Evolutionary conservation across 441 rosid species (phyloP), one percentile per base, ranked within the genome.

Genomic region (Arabidopsis lyrata): DNA sequence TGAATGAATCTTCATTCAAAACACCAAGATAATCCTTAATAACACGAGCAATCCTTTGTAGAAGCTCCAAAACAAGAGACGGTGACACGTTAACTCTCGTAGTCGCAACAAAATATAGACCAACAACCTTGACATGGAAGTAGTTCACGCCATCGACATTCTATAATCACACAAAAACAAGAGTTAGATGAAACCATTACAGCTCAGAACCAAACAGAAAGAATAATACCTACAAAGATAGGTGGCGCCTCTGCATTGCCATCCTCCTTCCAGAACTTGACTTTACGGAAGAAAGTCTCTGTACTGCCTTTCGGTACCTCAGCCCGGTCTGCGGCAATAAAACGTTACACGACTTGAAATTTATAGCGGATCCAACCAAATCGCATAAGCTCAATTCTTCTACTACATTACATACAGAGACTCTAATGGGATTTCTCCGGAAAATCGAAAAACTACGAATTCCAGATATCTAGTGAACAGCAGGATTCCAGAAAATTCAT

Each of bases 201-300:
- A 63, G 54, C 31, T 16, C 50, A 53, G 35, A 61, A 53, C 58
- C 52, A 53, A 69, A 45, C 53, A 68, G 16, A 60, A 44, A 32
- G 41, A 18, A 52, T 68, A 84, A 82, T 89, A 89, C 99, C 90
- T 89, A 95, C 98, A 95, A 95, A 95, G 87, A 95, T 96, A 87
- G 99, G 98, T 36, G 98, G 98, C 18, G 98, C 97, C 79, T 95
- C 99, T 58, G 90, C 95, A 78, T 90, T 87, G 6, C 86, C 99
- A 66, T 92, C 99, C 14, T 90, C 97, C 63, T 89, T 92, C 98
- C 98, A 92, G 63, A 92, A 92, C 89, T 92, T 92, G 54, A 92
- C 98, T 84, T 95, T 92, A 3, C 98, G 89, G 76, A 92, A 95
- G 80, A 95, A 95, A 27, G 90, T 88, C 83, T 95, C 99, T 16